Percentiles rank a stretch among this genome's conserved stretches.
Conservation (phyloP, 257 asterid species). For the Petrea volubilis region DNA sequence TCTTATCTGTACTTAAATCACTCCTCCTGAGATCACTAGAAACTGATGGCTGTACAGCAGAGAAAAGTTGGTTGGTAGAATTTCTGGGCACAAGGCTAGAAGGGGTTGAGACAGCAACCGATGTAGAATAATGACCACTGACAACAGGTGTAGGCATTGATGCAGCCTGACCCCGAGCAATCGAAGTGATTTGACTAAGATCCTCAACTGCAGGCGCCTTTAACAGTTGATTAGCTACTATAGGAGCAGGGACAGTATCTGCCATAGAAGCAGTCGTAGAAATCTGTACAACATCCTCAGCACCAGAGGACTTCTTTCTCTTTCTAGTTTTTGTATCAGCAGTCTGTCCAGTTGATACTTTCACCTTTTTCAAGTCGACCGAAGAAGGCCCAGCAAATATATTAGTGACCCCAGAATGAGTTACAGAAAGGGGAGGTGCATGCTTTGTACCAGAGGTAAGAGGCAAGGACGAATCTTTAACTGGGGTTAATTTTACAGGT, state of each 20-base stretch:
- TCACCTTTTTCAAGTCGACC: constrained; percentile 43
- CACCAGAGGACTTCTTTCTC: constrained; percentile 63
- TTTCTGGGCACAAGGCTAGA: constrained; percentile 45
- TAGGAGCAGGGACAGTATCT: constrained; percentile 45
- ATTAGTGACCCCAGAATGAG: constrained; percentile 44
- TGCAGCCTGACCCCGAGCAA: constrained; percentile 45
- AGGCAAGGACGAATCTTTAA: constrained; percentile 52
- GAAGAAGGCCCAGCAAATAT: constrained; percentile 44
- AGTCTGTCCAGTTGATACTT: constrained; percentile 46
- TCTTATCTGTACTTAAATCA: constrained; percentile 48
- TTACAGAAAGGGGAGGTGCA: constrained; percentile 33
- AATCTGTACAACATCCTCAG: constrained; percentile 53
- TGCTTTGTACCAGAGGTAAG: constrained; percentile 43
- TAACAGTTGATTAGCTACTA: constrained; percentile 36
- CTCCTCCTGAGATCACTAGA: constrained; percentile 44
- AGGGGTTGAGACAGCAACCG: constrained; percentile 62
- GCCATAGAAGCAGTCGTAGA: constrained; percentile 39
- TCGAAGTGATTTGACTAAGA: constrained; percentile 45
- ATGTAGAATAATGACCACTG: constrained; percentile 57
- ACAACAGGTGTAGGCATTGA: constrained; percentile 37
- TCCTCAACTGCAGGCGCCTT: constrained; percentile 45
- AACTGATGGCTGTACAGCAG: constrained; percentile 38
- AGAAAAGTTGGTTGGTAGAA: constrained; percentile 40
- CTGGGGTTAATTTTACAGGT: constrained; percentile 50
- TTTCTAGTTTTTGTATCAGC: constrained; percentile 69